Conservation (phyloP, 148 eudicot species). For the Rheum nobile region DNA sequence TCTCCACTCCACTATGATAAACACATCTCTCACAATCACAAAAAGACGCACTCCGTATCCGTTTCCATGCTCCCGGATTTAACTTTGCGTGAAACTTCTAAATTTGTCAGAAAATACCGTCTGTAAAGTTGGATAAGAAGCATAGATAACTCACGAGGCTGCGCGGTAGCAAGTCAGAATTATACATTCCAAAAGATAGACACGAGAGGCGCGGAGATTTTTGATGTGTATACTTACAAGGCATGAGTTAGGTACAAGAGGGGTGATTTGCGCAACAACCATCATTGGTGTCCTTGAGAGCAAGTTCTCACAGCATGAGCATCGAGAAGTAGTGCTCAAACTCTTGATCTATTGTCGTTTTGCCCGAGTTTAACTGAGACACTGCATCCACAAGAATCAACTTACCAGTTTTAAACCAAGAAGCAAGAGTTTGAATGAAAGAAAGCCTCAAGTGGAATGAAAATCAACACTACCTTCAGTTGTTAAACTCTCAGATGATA, state of each 20-base stretch:
- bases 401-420: background rate
- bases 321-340: constrained; percentile 2
- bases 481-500: background rate
- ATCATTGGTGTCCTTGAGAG: background rate
- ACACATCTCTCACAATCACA: too few relatives aligned
- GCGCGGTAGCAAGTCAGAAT: background rate
- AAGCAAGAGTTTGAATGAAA: background rate
- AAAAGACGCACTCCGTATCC: background rate
- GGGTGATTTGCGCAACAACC: too few relatives aligned
- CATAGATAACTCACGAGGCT: background rate
- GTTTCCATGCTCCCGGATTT: background rate
- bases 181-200: background rate
- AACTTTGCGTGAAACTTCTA: background rate
- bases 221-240: background rate
- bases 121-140: background rate
- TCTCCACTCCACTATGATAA: too few relatives aligned
- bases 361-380: background rate
- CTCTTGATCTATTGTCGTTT: background rate
- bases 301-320: background rate
- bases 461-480: background rate
- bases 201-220: background rate
- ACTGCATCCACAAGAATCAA: background rate
- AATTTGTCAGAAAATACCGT: too few relatives aligned
- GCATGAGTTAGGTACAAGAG: background rate
- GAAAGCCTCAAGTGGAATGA: background rate